Conservation (phyloP, 306 rosid species). For the Corylus avellana region DNA sequence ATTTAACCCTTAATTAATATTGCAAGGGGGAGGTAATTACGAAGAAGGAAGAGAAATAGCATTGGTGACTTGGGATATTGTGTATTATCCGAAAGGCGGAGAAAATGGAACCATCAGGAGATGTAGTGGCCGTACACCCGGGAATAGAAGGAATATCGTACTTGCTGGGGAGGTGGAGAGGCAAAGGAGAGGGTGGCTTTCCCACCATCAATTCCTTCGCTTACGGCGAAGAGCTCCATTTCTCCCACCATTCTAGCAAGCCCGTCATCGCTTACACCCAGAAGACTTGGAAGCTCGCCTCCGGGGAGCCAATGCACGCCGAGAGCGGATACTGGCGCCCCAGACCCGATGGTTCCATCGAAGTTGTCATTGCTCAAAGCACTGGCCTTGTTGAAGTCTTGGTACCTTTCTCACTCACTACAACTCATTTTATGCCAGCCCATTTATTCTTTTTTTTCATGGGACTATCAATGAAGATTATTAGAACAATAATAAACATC, state of each 20-base stretch:
- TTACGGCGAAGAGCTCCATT: conserved; percentile 69
- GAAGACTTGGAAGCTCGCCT: conserved; percentile 79
- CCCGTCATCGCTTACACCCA: conserved; percentile 74
- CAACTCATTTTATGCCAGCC: background rate
- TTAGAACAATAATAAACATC: too few species aligned
- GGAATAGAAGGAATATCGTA: conserved; percentile 61
- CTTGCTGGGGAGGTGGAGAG: conserved; percentile 80
- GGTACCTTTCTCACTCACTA: conserved; percentile 32
- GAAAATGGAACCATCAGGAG: conserved; percentile 7
- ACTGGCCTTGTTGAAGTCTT: conserved; percentile 88
- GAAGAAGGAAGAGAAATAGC: background rate
- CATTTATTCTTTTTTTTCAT: background rate
- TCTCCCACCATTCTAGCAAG: conserved; percentile 79
- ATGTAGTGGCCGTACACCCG: conserved; percentile 48
- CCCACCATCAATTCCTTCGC: conserved; percentile 85
- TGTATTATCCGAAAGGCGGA: background rate
- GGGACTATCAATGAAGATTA: background rate
- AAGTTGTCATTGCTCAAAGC: conserved; percentile 85
- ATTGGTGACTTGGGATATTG: background rate
- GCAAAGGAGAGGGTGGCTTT: conserved; percentile 80
- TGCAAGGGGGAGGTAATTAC: background rate
- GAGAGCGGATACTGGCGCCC: conserved; percentile 93
- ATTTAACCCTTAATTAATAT: too few species aligned
- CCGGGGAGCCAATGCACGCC: conserved; percentile 84
- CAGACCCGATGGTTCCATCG: conserved; percentile 68